Base-by-base conservation (phyloP, 306 rosid species). In the Arachis hypogaea region DNA sequence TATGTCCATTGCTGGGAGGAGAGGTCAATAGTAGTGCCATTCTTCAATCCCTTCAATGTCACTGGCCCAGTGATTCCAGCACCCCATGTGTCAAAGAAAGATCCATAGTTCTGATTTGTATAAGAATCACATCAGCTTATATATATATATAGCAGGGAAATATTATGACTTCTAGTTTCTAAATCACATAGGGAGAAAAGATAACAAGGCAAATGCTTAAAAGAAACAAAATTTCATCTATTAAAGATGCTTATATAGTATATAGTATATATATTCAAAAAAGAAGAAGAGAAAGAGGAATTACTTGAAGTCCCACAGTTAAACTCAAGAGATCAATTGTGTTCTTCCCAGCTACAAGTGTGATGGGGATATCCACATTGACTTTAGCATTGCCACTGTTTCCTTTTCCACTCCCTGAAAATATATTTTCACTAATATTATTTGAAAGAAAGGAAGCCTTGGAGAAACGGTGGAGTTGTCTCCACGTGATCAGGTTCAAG, bases 1-100 rank as follows among this genome's bases (percentile, higher is more conserved):
- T 92, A 94, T 50, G 92, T 92, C 97, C 99, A 94, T 64, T 61
- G 64, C 77, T 55, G 84, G 72, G 95, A 91, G 29, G 99, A 88
- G 80, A 94, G 90, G 82, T 92, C 97, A 38, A 85, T 64, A 50
- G 81, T 58, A 59, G 71, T 73, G n/a, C 90, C 96, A 80, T 80
- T 78, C 59, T 78, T 80, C 77, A 78, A 80, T 73, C 81, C 86
- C 80, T 82, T 87, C 77, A 94, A 81, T 84, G 66, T 78, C 22
- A 94, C 92, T 2, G 98, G 97, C 77, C 98, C 98, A 40, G 96
- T 94, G 74, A 94, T 87, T 66, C 99, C 99, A 1, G 96, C 99
- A 41, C 96, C 93, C 64, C 3, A 42, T 62, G 63, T 58, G 76
- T 94, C 97, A 65, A 74, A 88, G 67, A 91, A 94, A 0, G 93